These are phyloP conservation scores for Isabelozyma rhagii DNA, from an alignment of 805 yeast genomes.

Conservation along the genomic window DNA sequence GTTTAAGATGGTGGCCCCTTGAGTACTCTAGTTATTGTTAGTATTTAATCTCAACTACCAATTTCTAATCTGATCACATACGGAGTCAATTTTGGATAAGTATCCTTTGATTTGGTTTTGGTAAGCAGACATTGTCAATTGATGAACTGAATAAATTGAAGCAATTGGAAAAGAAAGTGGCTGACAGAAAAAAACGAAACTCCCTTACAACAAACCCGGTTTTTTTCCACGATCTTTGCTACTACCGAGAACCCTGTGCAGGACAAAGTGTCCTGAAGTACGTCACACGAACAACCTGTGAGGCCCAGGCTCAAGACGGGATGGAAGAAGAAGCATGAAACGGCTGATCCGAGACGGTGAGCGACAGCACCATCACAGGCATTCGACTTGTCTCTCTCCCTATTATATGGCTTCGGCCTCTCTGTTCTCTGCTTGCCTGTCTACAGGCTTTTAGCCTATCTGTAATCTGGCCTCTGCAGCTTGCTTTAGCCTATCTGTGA, in stretches of 20 bases:
- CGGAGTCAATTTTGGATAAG: conserved; percentile 46
- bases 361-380: no score
- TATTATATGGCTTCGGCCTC: no score
- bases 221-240: background rate
- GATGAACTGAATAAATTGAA: background rate
- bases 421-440: no score
- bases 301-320: background rate
- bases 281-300: background rate
- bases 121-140: conserved; percentile 37
- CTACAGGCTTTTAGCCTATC: no score
- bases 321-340: no score
- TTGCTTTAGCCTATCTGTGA: no score
- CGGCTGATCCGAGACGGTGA: no score
- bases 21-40: conserved; percentile 25
- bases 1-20: conserved; percentile 26
- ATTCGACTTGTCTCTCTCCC: no score
- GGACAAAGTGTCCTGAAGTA: background rate
- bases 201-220: background rate
- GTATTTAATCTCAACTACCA: conserved; percentile 1
- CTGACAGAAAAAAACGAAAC: background rate
- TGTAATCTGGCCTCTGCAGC: no score
- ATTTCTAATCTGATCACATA: conserved; percentile 23
- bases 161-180: background rate
- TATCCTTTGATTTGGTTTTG: conserved; percentile 45
- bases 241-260: background rate